Evolutionary conservation across 1,284 basidiomycete genomes (phyloP), one percentile per base, ranked within the genome.

Genomic region (Ganoderma resinaceum): DNA sequence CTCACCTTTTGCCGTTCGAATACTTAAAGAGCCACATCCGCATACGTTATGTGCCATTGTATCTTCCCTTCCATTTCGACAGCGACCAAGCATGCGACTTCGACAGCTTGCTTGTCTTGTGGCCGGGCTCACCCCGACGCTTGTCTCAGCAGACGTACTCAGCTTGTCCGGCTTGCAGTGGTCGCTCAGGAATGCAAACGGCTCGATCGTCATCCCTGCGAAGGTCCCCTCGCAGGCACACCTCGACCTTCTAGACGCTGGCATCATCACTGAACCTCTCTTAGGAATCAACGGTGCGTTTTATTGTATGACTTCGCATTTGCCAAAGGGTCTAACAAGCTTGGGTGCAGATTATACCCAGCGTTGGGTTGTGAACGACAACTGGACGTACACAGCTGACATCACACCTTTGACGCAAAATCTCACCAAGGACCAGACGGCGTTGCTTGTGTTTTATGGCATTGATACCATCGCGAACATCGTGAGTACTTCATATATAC

Each of bases 371-470:
- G 82, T 83, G 23, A 79, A 86, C 53, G 88, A 90, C 66, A 86
- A 85, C 62, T 90, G 89, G 87, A 89, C 86, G 0, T 89, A 89
- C 72, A 88, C 86, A 0, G 87, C 88, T 0, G 85, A 87, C 69
- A 72, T 90, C 40, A 73, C 80, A 0, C 84, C 87, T 5, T 81
- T 87, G 62, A 75, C 79, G 3, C 65, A 76, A 65, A 64, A 65
- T 20, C 18, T 77, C 37, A 73, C 74, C 31, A 52, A 75, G 40
- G 62, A 72, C 18, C 46, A 75, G 9, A 76, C 80, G 31, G 80
- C 83, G 1, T 76, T 88, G 33, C 79, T 90, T n/a, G 82, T 88
- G 18, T 89, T 90, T 75, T 84, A 88, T 63, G 88, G 88, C 3
- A 80, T 90, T 43, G 87, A 90, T 74, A 88, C 87, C 0, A 80